Conservation (phyloP, 2,329 filamentous ascomycete genomes). For the Epichloe uncinata region DNA sequence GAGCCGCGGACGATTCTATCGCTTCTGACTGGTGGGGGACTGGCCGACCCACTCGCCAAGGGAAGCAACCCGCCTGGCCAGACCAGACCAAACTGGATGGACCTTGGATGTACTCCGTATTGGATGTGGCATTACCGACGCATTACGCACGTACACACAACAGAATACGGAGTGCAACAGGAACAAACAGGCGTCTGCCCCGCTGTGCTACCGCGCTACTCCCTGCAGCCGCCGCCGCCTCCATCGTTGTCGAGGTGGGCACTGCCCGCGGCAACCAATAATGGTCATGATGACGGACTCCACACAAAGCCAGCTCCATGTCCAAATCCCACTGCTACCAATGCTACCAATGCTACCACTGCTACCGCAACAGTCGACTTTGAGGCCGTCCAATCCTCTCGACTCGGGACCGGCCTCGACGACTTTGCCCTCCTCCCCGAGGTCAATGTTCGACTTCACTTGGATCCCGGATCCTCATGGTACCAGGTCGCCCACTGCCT, state of each 20-base stretch:
- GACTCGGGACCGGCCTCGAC: not conserved
- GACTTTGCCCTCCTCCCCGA: not conserved
- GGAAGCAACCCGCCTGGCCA: not conserved
- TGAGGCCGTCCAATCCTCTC: not conserved
- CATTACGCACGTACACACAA: no score
- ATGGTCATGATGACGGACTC: constrained; percentile 5
- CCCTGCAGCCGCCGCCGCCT: not conserved
- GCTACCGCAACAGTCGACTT: not conserved
- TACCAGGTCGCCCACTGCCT: not conserved
- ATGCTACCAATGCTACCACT: not conserved
- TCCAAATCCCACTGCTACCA: constrained; percentile 2
- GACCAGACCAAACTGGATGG: not conserved
- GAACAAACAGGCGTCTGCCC: not conserved
- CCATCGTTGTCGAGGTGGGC: not conserved
- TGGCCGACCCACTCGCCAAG: not conserved
- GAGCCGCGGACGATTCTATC: not conserved
- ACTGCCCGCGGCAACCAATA: constrained; percentile 1
- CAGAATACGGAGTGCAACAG: not conserved
- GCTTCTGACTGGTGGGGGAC: not conserved
- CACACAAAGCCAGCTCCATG: constrained; percentile 1
- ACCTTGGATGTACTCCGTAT: no score
- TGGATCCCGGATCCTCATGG: constrained; percentile 1
- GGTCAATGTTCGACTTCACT: constrained; percentile 4
- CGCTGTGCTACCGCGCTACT: not conserved
- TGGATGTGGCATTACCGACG: no score